Evolutionary conservation across 768 basidiomycete species (phyloP), one percentile per base, ranked within the genome.

Genomic region (Boletus tylopilopsis): DNA sequence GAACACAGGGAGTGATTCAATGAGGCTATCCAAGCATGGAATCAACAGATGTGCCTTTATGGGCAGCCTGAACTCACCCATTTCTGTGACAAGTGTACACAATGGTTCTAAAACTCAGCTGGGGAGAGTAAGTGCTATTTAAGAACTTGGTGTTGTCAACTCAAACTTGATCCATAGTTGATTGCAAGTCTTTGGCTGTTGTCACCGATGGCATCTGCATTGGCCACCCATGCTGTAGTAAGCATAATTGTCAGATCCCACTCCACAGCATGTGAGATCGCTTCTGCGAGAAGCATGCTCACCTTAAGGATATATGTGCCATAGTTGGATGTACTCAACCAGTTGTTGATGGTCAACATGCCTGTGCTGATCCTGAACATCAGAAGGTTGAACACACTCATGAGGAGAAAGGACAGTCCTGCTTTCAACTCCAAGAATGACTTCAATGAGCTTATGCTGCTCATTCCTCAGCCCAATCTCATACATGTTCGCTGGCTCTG

Each of bases 301-400:
- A 22, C 1, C 27, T 46, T 0, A 11, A 45, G 2, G 0, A 8
- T 0, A 1, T 49, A 0, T 55, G 54, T 9, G 1, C 36, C 0
- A 9, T 55, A 6, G 19, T 55, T 2, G 36, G 16, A 1, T 55
- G 54, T n/a, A n/a, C n/a, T n/a, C n/a, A 79, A 27, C 27, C 8
- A 27, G 27, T 27, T 2, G 27, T 27, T 7, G 27, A 27, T 8
- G 27, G 27, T 6, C 27, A 27, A 8, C 6, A 8, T 7, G 11
- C 27, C 8, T 27, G 27, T 27, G 27, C 8, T 11, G 11, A 27
- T 27, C 9, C 11, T 11, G 27, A 27, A 11, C 27, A 27, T 11
- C 27, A 27, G 27, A 27, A 27, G 27, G 11, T 27, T 11, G 6
- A 27, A 27, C 27, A 27, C 9, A 2, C 11, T 7, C 27, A 27